A percentile compares a stretch with the other conserved stretches of the same genome.
Evolutionary conservation across 176 grass and related monocot species (phyloP).

Genomic region (Avena atlantica): DNA sequence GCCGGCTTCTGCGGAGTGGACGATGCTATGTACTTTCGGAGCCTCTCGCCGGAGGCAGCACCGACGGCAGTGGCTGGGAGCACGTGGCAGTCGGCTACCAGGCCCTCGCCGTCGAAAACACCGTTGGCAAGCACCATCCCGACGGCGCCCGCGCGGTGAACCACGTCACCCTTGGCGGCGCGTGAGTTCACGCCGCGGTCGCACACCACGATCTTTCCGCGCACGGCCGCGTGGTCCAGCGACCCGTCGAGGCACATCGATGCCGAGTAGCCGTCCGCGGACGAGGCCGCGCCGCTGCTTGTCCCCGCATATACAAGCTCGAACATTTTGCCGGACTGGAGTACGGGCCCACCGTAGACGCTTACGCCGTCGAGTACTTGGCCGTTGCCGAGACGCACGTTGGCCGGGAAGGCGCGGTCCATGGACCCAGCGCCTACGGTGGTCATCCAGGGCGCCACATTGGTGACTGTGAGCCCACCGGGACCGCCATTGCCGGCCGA

Average conservation of each 20-base stretch:
- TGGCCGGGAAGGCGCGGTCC: conserved; percentile 92
- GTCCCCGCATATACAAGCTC: conserved; percentile 71
- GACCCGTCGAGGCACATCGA: conserved; percentile 92
- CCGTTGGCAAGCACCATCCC: conserved; percentile 96
- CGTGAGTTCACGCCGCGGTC: conserved; percentile 91
- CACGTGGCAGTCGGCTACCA: conserved; percentile 92
- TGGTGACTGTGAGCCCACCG: conserved; percentile 82
- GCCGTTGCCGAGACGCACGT: conserved; percentile 75
- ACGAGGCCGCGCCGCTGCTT: conserved; percentile 23
- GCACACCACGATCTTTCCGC: conserved; percentile 81
- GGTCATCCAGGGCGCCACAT: conserved; percentile 89
- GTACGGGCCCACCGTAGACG: conserved; percentile 77
- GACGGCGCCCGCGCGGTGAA: conserved; percentile 62
- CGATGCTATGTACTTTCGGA: conserved; percentile 78
- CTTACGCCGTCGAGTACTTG: conserved; percentile 73
- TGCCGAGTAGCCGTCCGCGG: conserved; percentile 69
- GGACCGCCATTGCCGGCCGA: conserved; percentile 91
- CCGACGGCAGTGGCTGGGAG: conserved; percentile 80
- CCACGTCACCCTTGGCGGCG: conserved; percentile 85
- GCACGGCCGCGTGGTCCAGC: conserved; percentile 62
- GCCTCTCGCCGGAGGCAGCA: conserved; percentile 60
- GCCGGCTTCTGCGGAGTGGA: conserved; percentile 54
- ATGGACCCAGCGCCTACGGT: conserved; percentile 93
- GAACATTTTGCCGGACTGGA: conserved; percentile 68
- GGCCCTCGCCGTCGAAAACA: conserved; percentile 89